Evolutionary conservation across 2,329 filamentous ascomycete species (phyloP), one percentile per base, ranked within the genome.

Genomic region (Exophiala viscosa): DNA sequence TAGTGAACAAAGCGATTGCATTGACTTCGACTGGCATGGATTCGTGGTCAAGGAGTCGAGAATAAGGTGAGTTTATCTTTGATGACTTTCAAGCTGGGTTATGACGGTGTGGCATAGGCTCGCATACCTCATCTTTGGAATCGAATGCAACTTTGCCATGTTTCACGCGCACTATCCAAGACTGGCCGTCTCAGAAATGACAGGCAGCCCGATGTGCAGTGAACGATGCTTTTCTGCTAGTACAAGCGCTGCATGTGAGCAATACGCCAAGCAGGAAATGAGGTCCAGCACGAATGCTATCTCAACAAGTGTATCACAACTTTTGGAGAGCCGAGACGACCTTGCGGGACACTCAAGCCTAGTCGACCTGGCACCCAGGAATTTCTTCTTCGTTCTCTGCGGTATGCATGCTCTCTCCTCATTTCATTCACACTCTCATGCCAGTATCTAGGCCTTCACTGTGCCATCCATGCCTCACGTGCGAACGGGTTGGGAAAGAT

Each of bases 91-190:
- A n/a, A 10, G 11, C 8, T 8, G 3, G 10, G n/a, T 23, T 44
- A 17, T 44, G 1, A 44, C 20, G 18, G 3, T 28, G 23, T 44
- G 11, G 23, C 23, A 7, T 17, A 45, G 43, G 31, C 28, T 45
- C 32, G 43, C 43, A 33, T 45, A 45, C 31, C 43, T 45, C n/a
- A 45, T 45, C 5, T 45, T 45, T 17, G 43, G 43, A 4, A 45
- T 45, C 31, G 43, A 45, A 45, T 34, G 43, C 43, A 45, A 45
- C 14, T 45, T 45, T 35, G 23, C 43, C 23, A 45, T 45, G 43
- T 45, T 45, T 20, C 43, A 45, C 43, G 43, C 23, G 14, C 28
- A 34, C 9, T 45, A 34, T 35, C 43, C 43, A 4, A 33, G 43
- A 45, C 23, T 45, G 43, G 43, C 43, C 3, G 17, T 45, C 31